phyloP scores from a whole-genome alignment of 345 rosid genomes.

The Rhizophora mangle region DNA sequence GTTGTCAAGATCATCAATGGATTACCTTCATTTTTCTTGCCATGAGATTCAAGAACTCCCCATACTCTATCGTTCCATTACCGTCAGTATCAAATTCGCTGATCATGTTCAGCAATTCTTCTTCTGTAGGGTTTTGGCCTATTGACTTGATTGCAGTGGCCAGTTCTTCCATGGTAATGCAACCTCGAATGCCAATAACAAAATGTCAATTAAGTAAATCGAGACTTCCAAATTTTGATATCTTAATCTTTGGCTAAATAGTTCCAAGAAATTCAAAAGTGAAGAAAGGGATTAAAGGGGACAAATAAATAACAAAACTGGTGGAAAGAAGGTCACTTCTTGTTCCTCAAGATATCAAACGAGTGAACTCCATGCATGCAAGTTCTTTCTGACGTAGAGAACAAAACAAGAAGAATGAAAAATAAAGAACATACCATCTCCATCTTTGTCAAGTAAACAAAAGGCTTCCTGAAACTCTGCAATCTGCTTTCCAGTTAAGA shows the following conservation, averaged over 20 bases:
- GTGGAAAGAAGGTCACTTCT: not conserved
- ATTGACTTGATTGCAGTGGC: conserved; percentile 48
- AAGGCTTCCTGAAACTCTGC: conserved; percentile 63
- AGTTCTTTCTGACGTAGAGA: not conserved
- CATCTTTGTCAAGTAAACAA: conserved; percentile 69
- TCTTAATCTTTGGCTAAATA: no score
- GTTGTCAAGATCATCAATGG: no score
- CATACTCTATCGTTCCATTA: conserved; percentile 60
- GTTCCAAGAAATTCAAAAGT: no score
- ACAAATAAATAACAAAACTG: not conserved
- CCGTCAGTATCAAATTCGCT: conserved; percentile 53
- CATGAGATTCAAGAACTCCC: conserved; percentile 71
- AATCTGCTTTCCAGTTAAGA: conserved; percentile 45
- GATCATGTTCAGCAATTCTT: conserved; percentile 62
- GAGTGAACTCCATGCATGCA: no score
- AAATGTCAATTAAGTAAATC: no score
- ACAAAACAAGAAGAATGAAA: not conserved
- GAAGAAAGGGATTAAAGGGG: no score
- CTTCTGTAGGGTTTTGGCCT: conserved; percentile 53
- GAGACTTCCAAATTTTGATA: no score
- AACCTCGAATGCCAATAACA: conserved; percentile 30
- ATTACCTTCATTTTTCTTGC: conserved; percentile 62
- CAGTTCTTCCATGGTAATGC: conserved; percentile 60
- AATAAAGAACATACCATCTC: conserved; percentile 49
- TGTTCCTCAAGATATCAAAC: not conserved